Evolutionary conservation across 2,329 filamentous ascomycete species (phyloP).

Genomic region (Botrytis porri): DNA sequence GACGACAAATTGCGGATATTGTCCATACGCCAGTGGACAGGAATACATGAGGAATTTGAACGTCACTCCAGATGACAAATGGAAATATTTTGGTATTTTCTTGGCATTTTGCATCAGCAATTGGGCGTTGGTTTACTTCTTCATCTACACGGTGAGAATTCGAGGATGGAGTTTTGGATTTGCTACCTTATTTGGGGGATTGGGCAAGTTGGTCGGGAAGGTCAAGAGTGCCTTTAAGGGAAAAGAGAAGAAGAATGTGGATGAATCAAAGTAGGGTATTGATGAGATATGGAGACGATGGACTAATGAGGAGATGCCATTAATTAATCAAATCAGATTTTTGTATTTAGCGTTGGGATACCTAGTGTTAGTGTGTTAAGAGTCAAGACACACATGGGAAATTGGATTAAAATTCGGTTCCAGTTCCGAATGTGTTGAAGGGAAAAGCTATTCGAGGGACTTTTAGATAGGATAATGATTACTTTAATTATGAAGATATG

Average conservation of each 20-base stretch:
- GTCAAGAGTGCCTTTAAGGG: conserved; percentile 36
- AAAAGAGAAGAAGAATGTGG: conserved; percentile 18
- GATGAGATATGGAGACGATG: background rate
- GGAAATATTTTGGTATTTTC: conserved; percentile 72
- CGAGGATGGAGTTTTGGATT: conserved; percentile 70
- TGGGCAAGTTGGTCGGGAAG: conserved; percentile 43
- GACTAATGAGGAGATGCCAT: background rate
- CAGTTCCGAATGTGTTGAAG: background rate
- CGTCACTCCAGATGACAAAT: conserved; percentile 57
- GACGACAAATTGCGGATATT: conserved; percentile 63
- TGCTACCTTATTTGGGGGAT: conserved; percentile 50
- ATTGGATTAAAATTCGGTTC: background rate
- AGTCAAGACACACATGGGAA: background rate
- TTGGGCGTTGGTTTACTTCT: conserved; percentile 72
- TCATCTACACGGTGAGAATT: conserved; percentile 71
- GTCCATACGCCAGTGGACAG: conserved; percentile 57
- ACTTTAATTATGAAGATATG: background rate
- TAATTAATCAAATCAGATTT: background rate
- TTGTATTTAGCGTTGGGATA: background rate
- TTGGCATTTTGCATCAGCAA: conserved; percentile 68
- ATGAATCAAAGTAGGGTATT: background rate
- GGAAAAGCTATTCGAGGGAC: background rate
- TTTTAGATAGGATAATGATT: background rate
- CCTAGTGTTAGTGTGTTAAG: background rate
- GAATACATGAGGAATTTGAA: conserved; percentile 62